Evolutionary conservation across 2,329 filamentous ascomycete species (phyloP).

Genomic region (Parastagonospora nodorum): DNA sequence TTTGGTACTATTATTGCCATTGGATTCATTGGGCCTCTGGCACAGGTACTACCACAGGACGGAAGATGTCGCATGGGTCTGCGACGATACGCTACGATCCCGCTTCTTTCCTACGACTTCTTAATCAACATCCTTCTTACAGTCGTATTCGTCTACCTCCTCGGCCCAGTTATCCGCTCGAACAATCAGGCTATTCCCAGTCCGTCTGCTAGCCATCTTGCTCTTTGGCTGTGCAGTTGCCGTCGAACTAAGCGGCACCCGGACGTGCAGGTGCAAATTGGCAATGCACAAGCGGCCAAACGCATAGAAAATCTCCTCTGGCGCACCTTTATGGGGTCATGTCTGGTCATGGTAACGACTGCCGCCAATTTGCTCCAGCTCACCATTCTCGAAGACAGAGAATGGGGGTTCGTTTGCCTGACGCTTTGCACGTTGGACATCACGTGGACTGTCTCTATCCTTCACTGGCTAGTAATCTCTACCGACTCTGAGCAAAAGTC

Average conservation of each 20-base stretch:
- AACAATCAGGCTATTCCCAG: constrained; percentile 4
- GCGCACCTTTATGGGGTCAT: constrained; percentile 39
- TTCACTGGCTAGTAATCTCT: constrained; percentile 44
- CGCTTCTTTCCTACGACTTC: constrained; percentile 47
- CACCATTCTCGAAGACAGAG: constrained; percentile 35
- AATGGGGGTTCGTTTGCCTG: constrained; percentile 50
- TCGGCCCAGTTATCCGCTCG: constrained; percentile 37
- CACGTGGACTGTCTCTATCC: constrained; percentile 39
- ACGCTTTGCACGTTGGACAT: constrained; percentile 45
- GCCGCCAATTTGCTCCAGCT: constrained; percentile 45
- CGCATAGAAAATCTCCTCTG: constrained; percentile 33
- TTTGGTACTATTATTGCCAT: constrained; percentile 36
- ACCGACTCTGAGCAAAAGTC: constrained; percentile 22
- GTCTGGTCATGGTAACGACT: constrained; percentile 47
- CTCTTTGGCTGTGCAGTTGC: constrained; percentile 16
- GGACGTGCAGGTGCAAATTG: constrained; percentile 11
- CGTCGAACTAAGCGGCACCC: constrained; percentile 5
- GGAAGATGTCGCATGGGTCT: constrained; percentile 48
- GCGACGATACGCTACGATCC: constrained; percentile 41
- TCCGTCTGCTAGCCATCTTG: constrained; percentile 18
- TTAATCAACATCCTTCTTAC: constrained; percentile 49
- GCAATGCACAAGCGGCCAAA: constrained; percentile 22
- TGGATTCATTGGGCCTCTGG: constrained; percentile 39
- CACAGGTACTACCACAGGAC: constrained; percentile 34
- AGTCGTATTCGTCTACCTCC: constrained; percentile 44